Percentiles rank a stretch among this genome's conserved stretches.
Conservation (phyloP, 169 alveolate species). For the Haemoproteus tartakovskyi region DNA sequence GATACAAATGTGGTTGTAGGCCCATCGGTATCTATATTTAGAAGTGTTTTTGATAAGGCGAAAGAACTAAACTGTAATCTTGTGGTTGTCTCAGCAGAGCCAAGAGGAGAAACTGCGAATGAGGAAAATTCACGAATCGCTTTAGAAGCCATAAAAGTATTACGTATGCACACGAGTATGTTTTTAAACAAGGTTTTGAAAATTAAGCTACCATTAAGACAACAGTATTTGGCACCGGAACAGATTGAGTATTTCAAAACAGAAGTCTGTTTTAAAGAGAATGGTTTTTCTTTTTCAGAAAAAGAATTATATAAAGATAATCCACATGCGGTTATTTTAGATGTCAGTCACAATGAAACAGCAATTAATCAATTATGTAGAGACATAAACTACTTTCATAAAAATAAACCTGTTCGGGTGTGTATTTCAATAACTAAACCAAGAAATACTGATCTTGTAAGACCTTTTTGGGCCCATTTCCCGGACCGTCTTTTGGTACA, state of each 20-base stretch:
- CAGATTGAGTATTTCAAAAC: conserved; percentile 20
- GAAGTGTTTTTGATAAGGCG: conserved; percentile 66
- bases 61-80: conserved; percentile 28
- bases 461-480: conserved; percentile 41
- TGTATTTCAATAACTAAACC: conserved; percentile 52
- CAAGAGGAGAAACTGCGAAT: conserved; percentile 66
- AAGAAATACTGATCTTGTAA: conserved; percentile 9
- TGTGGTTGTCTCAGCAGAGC: conserved; percentile 20
- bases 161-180: conserved; percentile 18
- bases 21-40: conserved; percentile 76
- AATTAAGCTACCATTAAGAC: conserved; percentile 65
- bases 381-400: conserved; percentile 59
- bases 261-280: background rate
- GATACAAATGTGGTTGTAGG: conserved; percentile 82
- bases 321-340: conserved; percentile 78
- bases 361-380: conserved; percentile 82
- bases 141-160: conserved; percentile 32
- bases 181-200: conserved; percentile 38
- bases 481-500: conserved; percentile 13
- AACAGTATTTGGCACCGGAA: conserved; percentile 73
- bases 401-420: conserved; percentile 11
- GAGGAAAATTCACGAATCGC: conserved; percentile 74
- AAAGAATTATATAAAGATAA: background rate
- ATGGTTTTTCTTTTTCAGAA: background rate
- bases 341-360: conserved; percentile 86